These are phyloP conservation scores for Globisporangium acanthophoron DNA, from an alignment of 352 stramenopile genomes.

Conservation along the genomic window DNA sequence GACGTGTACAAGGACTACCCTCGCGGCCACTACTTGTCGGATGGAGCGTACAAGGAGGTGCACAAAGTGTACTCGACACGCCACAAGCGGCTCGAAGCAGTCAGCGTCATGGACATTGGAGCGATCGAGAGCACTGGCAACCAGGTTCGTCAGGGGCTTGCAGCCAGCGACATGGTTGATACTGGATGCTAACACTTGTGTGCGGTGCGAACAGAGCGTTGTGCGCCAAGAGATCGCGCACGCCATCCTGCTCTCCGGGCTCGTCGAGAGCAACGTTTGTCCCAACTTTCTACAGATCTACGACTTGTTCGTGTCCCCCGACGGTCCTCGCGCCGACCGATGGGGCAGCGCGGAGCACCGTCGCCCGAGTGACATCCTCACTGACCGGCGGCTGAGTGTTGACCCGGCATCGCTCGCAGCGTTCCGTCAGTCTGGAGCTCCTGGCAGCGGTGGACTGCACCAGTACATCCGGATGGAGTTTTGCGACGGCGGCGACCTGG, in stretches of 20 bases:
- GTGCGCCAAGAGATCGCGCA: constrained; percentile 93
- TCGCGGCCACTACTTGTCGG: constrained; percentile 67
- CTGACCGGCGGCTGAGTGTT: constrained; percentile 17
- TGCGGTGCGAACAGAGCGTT: constrained; percentile 38
- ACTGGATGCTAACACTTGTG: not conserved
- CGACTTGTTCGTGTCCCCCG: constrained; percentile 87
- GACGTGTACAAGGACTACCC: constrained; percentile 52
- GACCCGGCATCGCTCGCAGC: constrained; percentile 9
- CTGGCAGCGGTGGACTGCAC: constrained; percentile 34
- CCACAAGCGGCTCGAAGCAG: constrained; percentile 56
- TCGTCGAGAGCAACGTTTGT: constrained; percentile 83
- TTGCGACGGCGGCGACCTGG: constrained; percentile 94
- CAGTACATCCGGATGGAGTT: constrained; percentile 99
- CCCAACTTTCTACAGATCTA: constrained; percentile 94
- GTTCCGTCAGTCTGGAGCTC: not conserved
- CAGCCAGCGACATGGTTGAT: too few relatives aligned
- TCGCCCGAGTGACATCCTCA: constrained; percentile 59
- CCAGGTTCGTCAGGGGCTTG: constrained; percentile 36
- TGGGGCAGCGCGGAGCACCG: constrained; percentile 64
- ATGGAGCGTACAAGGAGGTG: constrained; percentile 87
- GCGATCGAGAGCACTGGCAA: constrained; percentile 84
- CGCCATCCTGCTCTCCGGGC: constrained; percentile 88
- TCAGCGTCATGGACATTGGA: constrained; percentile 93
- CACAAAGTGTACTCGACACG: constrained; percentile 76
- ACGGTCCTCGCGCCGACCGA: constrained; percentile 35